Base-by-base conservation (phyloP, 106 monocot species). In the Hemerocallis citrina region DNA sequence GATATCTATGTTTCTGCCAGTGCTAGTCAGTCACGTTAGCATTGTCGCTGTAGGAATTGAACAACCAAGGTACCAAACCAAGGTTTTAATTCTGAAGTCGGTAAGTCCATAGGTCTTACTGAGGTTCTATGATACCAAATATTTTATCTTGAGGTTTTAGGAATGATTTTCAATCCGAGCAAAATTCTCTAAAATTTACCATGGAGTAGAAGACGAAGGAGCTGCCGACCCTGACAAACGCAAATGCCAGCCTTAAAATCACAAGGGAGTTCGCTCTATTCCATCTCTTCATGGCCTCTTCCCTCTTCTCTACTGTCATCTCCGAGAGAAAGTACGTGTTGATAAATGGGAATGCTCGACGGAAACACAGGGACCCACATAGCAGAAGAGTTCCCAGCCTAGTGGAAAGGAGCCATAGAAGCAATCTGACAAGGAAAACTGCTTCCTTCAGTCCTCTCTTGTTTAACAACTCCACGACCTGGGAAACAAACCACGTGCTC, bases 311-410 rank as follows among this genome's bases (percentile, higher is more conserved):
- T 20, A 84, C 9, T 3, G 68, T 25, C 75, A 95, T 70, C 1
- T 81, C 83, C 1, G 69, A 43, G 59, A 86, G n/a, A n/a, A n/a
- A n/a, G n/a, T n/a, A 95, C 23, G 62, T 86, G 70, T 61, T 56
- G 44, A 95, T 61, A 75, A 86, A 90, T 1, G 90, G 95, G 51
- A 90, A 90, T 21, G 67, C 61, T 66, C 66, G 29, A 14, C 62
- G 69, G 17, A 86, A 31, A 34, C 90, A 48, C 36, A 71, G 44
- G 4, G 67, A 74, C 13, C 95, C 81, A 66, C 95, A 95, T 0
- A 95, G 81, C 8, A 72, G 27, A 37, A 95, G 83, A 16, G 95
- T 86, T n/a, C 95, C 90, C 11, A 90, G 61, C 47, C 86, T 78
- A 23, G 81, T 84, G 33, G 78, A 23, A 32, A 95, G 77, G 5